Evolutionary conservation across 345 rosid species (phyloP).

Genomic region (Corymbia maculata): DNA sequence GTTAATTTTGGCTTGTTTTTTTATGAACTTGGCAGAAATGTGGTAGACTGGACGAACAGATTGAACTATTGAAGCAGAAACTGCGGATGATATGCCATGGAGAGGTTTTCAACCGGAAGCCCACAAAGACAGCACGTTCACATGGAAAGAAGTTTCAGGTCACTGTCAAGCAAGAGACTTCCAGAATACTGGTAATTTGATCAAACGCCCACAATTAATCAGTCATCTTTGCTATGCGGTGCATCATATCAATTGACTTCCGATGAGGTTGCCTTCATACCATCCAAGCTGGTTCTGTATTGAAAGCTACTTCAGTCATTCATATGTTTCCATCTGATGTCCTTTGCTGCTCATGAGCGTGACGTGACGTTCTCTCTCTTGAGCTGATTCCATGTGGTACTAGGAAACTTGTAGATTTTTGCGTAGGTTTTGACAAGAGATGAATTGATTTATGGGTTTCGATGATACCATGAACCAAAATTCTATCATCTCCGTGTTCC

Average conservation of each 20-base stretch:
- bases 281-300: neutral
- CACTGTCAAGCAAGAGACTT: constrained; percentile 71
- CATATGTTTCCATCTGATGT: neutral
- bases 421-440: neutral
- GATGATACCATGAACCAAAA: neutral
- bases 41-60: constrained; percentile 77
- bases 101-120: constrained; percentile 76
- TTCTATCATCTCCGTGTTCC: neutral
- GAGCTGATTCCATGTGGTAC: neutral
- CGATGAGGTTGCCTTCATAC: neutral
- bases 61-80: constrained; percentile 68
- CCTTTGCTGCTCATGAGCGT: neutral
- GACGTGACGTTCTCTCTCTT: neutral
- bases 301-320: neutral
- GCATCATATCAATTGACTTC: neutral
- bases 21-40: constrained; percentile 45
- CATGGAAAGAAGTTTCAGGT: constrained; percentile 95
- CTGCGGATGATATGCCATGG: constrained; percentile 69
- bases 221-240: neutral
- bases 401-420: neutral
- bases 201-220: neutral
- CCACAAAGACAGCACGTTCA: constrained; percentile 88
- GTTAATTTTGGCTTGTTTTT: neutral
- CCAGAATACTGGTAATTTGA: constrained; percentile 66
- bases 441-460: neutral